These are phyloP conservation scores for Leonotis leonurus DNA, from an alignment of 257 asterid species.

Conservation along the genomic window DNA sequence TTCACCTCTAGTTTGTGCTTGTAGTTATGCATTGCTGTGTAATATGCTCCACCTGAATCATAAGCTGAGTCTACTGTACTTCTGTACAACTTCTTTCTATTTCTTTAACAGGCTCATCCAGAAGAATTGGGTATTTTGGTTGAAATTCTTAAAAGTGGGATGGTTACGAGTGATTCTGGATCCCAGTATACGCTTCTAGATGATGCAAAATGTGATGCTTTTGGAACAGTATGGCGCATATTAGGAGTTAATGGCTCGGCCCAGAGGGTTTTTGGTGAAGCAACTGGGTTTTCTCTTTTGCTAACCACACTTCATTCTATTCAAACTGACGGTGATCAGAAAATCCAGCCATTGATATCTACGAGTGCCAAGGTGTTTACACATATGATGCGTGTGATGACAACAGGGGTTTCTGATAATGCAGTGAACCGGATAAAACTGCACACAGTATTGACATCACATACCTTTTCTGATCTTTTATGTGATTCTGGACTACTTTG, in stretches of 20 bases:
- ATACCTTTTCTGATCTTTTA: conserved; percentile 81
- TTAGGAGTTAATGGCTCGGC: conserved; percentile 73
- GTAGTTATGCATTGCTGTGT: too few relatives aligned
- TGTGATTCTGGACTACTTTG: conserved; percentile 78
- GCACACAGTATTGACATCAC: conserved; percentile 62
- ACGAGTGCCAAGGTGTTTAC: conserved; percentile 59
- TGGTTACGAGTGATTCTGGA: conserved; percentile 83
- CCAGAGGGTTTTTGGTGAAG: conserved; percentile 97
- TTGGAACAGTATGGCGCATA: conserved; percentile 92
- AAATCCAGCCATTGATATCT: conserved; percentile 34
- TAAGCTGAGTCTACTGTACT: not conserved
- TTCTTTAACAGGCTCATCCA: conserved; percentile 62
- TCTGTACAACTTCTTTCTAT: conserved; percentile 13
- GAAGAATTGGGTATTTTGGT: conserved; percentile 88
- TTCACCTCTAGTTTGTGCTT: too few relatives aligned
- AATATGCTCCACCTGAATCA: too few relatives aligned
- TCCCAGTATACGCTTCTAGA: conserved; percentile 66
- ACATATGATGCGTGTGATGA: conserved; percentile 77
- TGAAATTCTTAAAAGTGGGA: conserved; percentile 89
- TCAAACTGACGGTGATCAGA: conserved; percentile 54
- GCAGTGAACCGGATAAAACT: conserved; percentile 74
- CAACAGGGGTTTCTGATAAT: conserved; percentile 78
- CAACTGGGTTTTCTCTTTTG: conserved; percentile 93
- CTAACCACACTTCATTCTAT: conserved; percentile 83
- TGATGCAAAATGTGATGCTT: conserved; percentile 89